Evolutionary conservation across 495 filamentous ascomycete species (phyloP).

Genomic region (Xylaria telfairii): DNA sequence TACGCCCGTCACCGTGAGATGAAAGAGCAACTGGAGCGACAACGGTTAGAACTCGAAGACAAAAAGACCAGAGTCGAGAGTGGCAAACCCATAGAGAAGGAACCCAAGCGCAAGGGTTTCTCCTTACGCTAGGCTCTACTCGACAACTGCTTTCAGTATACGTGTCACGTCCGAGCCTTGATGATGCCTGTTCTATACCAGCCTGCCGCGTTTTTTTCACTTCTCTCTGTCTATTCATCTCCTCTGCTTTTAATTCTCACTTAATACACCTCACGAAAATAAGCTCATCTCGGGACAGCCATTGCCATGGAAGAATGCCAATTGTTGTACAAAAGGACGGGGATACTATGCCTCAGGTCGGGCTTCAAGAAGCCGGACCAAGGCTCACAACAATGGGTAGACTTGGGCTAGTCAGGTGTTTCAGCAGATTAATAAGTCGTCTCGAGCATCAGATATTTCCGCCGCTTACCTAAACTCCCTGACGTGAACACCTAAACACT

Average conservation of each 20-base stretch:
- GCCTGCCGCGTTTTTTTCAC: constrained; percentile 46
- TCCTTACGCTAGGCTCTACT: constrained; percentile 78
- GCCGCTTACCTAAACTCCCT: neutral
- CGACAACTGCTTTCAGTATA: constrained; percentile 41
- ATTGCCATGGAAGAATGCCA: constrained; percentile 25
- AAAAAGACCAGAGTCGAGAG: constrained; percentile 95
- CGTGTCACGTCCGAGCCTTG: constrained; percentile 51
- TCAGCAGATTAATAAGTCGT: constrained; percentile 32
- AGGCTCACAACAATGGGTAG: constrained; percentile 39
- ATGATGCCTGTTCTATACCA: constrained; percentile 59
- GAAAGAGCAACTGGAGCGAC: constrained; percentile 98
- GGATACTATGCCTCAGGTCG: constrained; percentile 25
- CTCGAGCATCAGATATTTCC: constrained; percentile 26
- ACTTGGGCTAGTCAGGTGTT: constrained; percentile 47
- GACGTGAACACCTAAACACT: constrained; percentile 3
- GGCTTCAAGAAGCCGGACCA: constrained; percentile 38
- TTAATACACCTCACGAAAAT: constrained; percentile 49
- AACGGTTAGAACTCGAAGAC: constrained; percentile 92
- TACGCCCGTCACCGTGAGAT: constrained; percentile 98
- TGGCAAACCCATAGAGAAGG: constrained; percentile 93
- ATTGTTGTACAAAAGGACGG: constrained; percentile 26
- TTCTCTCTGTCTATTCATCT: constrained; percentile 51
- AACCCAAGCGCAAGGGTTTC: constrained; percentile 96
- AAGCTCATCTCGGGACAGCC: constrained; percentile 14
- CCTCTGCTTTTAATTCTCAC: constrained; percentile 55